Conservation (phyloP, 768 basidiomycete genomes). For the Lanmaoa rubissima region DNA sequence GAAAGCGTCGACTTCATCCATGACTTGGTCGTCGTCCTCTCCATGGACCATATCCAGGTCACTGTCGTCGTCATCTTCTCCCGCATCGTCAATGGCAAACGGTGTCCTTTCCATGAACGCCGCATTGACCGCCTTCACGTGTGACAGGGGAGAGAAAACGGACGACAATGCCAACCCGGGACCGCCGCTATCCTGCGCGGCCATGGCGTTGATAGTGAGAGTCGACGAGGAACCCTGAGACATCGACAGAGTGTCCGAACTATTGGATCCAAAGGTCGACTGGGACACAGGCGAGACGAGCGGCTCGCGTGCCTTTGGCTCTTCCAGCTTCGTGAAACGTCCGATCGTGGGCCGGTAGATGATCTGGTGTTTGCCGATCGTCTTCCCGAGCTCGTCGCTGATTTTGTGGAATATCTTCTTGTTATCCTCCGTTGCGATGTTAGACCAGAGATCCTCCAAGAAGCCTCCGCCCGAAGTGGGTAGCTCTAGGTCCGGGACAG, state of each 20-base stretch:
- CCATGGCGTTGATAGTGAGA: constrained; percentile 47
- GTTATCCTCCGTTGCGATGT: constrained; percentile 88
- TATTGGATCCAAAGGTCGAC: constrained; percentile 44
- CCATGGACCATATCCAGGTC: constrained; percentile 51
- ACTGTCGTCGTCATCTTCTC: constrained; percentile 61
- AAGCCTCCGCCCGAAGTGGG: constrained; percentile 58
- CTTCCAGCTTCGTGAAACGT: constrained; percentile 77
- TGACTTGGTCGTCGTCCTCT: constrained; percentile 70
- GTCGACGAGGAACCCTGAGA: constrained; percentile 43
- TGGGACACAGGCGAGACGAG: constrained; percentile 70
- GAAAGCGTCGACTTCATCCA: constrained; percentile 97
- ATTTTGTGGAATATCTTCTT: constrained; percentile 91
- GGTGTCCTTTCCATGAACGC: constrained; percentile 89
- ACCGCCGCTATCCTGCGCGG: constrained; percentile 20
- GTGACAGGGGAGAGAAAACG: constrained; percentile 53
- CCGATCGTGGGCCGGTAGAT: constrained; percentile 82
- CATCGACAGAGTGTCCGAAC: constrained; percentile 28
- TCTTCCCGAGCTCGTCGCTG: constrained; percentile 92
- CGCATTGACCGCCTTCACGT: constrained; percentile 74
- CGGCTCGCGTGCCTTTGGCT: constrained; percentile 86
- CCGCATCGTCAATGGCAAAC: constrained; percentile 96
- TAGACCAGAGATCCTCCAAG: constrained; percentile 83
- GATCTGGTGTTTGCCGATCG: constrained; percentile 90
- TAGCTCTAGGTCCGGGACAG: constrained; percentile 65
- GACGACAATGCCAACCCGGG: constrained; percentile 25